A percentile compares a stretch with the other conserved stretches of the same genome.
Conservation (phyloP, 345 rosid genomes). For the Isatis tinctoria region DNA sequence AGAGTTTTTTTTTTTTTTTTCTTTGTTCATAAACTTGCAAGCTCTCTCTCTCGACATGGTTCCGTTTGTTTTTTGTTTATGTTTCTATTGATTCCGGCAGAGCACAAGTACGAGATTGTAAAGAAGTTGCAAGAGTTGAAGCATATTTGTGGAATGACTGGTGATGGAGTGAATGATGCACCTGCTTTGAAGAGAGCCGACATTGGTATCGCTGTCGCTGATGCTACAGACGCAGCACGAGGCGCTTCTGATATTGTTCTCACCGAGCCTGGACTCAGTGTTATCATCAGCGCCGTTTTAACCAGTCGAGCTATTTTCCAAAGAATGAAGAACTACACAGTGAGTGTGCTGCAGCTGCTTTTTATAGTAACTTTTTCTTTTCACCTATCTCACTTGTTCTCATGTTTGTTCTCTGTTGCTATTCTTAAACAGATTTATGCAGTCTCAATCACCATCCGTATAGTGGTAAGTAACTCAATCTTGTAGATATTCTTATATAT, state of each 20-base stretch:
- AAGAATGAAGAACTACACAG: slow-evolving; percentile 95
- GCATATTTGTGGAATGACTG: slow-evolving; percentile 93
- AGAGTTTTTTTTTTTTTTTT: background rate
- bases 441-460: slow-evolving; percentile 94
- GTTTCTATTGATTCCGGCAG: slow-evolving; percentile 26
- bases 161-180: slow-evolving; percentile 97
- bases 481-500: slow-evolving; percentile 1
- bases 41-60: background rate
- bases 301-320: slow-evolving; percentile 91
- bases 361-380: background rate
- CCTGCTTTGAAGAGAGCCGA: slow-evolving; percentile 95
- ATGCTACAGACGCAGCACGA: slow-evolving; percentile 90
- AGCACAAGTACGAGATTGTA: slow-evolving; percentile 95
- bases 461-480: slow-evolving; percentile 49
- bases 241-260: slow-evolving; percentile 51
- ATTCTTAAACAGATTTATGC: slow-evolving; percentile 61
- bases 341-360: slow-evolving; percentile 19
- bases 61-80: background rate
- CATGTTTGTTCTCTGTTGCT: background rate
- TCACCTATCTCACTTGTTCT: background rate
- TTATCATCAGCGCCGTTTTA: slow-evolving; percentile 84
- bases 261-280: slow-evolving; percentile 84
- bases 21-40: background rate
- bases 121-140: slow-evolving; percentile 83
- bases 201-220: slow-evolving; percentile 92